These are phyloP conservation scores for Xylaria grammica DNA, from an alignment of 495 filamentous ascomycete species.

Conservation along the genomic window DNA sequence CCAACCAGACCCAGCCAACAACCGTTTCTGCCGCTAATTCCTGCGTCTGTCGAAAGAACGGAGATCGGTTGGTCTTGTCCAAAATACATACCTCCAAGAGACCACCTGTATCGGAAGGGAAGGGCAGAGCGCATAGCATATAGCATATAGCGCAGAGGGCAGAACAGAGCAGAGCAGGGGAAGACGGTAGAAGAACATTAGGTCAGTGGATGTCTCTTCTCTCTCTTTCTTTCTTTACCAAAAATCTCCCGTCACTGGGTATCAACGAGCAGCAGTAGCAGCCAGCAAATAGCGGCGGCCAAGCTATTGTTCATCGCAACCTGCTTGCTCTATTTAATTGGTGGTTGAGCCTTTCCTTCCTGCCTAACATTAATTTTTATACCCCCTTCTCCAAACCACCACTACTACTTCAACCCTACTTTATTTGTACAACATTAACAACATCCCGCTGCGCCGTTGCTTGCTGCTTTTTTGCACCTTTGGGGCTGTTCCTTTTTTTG, in stretches of 20 bases:
- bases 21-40: background rate
- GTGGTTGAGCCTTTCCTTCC: background rate
- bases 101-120: background rate
- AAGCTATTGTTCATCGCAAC: background rate
- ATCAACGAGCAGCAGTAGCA: background rate
- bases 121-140: constrained; percentile 6
- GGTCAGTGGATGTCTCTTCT: background rate
- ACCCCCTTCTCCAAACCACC: background rate
- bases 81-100: background rate
- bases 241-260: background rate
- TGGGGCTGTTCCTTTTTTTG: constrained; percentile 9
- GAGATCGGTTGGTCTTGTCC: background rate
- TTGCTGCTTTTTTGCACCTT: background rate
- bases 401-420: background rate
- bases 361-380: background rate
- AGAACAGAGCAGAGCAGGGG: background rate
- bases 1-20: background rate
- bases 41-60: constrained; percentile 1
- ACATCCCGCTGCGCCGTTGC: background rate
- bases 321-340: background rate
- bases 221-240: background rate
- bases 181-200: too few relatives aligned
- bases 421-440: constrained; percentile 5
- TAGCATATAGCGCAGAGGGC: too few relatives aligned
- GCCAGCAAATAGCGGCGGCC: constrained; percentile 8